These are phyloP conservation scores for Fermentozyma sake DNA, from an alignment of 1,139 yeast species.

Conservation along the genomic window DNA sequence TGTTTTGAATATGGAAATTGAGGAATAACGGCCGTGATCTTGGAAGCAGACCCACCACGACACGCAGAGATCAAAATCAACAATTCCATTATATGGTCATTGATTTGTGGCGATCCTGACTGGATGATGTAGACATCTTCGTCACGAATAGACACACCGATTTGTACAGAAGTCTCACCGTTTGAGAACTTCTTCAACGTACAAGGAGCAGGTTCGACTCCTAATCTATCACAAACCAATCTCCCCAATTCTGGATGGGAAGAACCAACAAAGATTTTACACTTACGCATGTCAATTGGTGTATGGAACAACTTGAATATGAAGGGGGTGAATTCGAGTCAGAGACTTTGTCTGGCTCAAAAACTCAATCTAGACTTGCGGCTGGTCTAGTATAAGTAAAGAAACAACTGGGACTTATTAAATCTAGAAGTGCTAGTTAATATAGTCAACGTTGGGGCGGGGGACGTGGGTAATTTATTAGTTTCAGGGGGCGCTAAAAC, in stretches of 20 bases:
- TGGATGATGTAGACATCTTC: slow-evolving; percentile 96
- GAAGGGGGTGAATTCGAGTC: too few relatives aligned
- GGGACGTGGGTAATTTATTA: too few relatives aligned
- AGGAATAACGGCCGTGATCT: slow-evolving; percentile 95
- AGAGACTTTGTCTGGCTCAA: too few relatives aligned
- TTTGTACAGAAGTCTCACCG: slow-evolving; percentile 96
- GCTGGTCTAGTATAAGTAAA: too few relatives aligned
- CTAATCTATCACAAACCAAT: slow-evolving; percentile 83
- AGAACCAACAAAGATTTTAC: slow-evolving; percentile 93
- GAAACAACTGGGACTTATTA: too few relatives aligned
- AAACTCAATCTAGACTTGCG: slow-evolving; percentile 3
- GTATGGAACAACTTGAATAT: too few relatives aligned
- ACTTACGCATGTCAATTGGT: slow-evolving; percentile 84
- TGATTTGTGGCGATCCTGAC: slow-evolving; percentile 83
- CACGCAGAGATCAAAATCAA: slow-evolving; percentile 91
- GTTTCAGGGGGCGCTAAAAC: too few relatives aligned
- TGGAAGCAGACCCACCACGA: slow-evolving; percentile 94
- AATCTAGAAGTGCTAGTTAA: too few relatives aligned
- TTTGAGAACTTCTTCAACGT: slow-evolving; percentile 87
- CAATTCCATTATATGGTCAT: slow-evolving; percentile 95
- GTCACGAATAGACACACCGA: slow-evolving; percentile 91
- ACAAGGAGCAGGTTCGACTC: slow-evolving; percentile 95
- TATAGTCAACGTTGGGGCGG: too few relatives aligned
- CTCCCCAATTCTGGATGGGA: slow-evolving; percentile 94
- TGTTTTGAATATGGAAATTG: slow-evolving; percentile 97